Percentiles rank a stretch among this genome's conserved stretches.
Evolutionary conservation across 768 basidiomycete genomes (phyloP).

Genomic region (Lactarius akahatsu): DNA sequence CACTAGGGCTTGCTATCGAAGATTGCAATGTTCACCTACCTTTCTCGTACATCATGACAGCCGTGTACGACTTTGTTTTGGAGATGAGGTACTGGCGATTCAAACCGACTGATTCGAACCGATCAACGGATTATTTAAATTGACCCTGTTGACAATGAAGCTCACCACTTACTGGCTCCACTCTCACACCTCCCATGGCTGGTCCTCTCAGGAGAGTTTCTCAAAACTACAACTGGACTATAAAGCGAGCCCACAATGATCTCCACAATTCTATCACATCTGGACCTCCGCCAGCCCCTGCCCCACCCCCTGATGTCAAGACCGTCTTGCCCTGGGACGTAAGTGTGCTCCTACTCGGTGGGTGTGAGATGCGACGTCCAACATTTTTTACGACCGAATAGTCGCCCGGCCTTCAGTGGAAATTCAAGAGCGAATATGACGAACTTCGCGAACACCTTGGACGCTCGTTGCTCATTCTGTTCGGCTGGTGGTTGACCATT

Average conservation of each 20-base stretch:
- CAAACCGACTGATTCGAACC: no score
- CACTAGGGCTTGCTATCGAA: background rate
- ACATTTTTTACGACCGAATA: background rate
- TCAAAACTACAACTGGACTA: conserved; percentile 16
- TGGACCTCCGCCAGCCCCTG: background rate
- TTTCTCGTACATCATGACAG: background rate
- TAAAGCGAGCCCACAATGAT: conserved; percentile 24
- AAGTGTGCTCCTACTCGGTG: background rate
- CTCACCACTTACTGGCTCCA: no score
- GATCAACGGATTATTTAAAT: background rate
- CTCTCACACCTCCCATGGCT: conserved; percentile 13
- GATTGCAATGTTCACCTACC: background rate
- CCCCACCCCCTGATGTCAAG: background rate
- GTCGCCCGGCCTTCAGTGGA: conserved; percentile 13
- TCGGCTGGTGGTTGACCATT: conserved; percentile 8
- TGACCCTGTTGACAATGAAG: background rate
- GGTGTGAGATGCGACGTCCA: background rate
- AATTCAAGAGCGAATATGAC: conserved; percentile 18
- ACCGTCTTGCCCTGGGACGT: conserved; percentile 12
- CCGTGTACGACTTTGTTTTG: background rate
- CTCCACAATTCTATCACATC: conserved; percentile 10
- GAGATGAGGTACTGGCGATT: background rate
- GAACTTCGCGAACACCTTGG: conserved; percentile 20
- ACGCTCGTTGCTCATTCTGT: conserved; percentile 6
- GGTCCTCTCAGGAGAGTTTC: conserved; percentile 21